A percentile compares a stretch with the other conserved stretches of the same genome.
Evolutionary conservation across 202 grass and related monocot genomes (phyloP).

Genomic region (Panicum virgatum): DNA sequence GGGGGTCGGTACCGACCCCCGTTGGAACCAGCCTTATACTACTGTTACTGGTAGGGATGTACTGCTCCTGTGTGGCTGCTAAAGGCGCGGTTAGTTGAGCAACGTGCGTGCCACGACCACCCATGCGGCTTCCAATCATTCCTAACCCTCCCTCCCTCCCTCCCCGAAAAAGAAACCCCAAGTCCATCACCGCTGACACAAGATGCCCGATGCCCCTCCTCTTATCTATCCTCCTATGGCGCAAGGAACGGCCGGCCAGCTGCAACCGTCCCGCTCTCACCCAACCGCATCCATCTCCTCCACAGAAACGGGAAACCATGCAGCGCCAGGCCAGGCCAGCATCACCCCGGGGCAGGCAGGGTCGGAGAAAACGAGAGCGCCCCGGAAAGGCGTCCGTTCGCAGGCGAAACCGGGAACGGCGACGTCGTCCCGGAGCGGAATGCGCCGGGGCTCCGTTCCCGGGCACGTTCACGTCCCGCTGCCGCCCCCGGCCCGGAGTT

Average conservation of each 20-base stretch:
- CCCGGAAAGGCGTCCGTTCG: slow-evolving; percentile 28
- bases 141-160: not conserved
- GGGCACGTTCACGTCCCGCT: not conserved
- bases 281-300: slow-evolving; percentile 17
- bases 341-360: too few species aligned
- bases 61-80: not conserved
- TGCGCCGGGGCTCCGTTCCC: not conserved
- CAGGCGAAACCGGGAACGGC: not conserved
- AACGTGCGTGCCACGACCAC: slow-evolving; percentile 22
- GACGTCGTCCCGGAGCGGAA: not conserved
- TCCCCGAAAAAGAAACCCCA: not conserved
- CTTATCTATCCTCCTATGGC: too few species aligned
- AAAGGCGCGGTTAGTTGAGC: slow-evolving; percentile 16
- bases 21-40: too few species aligned
- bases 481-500: not conserved
- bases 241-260: not conserved
- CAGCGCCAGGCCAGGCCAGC: too few species aligned
- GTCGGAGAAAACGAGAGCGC: not conserved
- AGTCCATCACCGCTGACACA: slow-evolving; percentile 11
- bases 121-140: not conserved
- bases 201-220: not conserved
- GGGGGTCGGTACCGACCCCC: too few species aligned
- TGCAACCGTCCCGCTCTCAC: slow-evolving; percentile 25
- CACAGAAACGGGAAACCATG: not conserved
- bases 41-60: not conserved